Conservation (phyloP, 164 flowering plant species). For the Macadamia tetraphylla region DNA sequence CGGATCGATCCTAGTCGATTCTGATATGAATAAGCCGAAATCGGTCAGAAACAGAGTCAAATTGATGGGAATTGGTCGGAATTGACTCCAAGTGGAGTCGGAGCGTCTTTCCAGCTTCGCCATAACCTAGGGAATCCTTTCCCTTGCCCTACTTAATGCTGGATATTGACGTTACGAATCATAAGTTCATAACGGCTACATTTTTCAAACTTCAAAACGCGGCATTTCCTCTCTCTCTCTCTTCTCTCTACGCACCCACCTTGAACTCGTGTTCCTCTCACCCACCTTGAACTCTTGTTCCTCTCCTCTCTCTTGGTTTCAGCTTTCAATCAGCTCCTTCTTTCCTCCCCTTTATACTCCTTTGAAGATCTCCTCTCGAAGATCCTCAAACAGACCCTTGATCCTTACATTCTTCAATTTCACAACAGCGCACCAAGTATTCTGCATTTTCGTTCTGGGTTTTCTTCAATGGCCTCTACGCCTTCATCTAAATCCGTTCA, state of each 20-base stretch:
- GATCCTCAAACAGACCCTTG: neutral
- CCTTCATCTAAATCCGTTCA: slow-evolving; percentile 46
- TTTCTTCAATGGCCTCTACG: slow-evolving; percentile 55
- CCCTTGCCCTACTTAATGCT: neutral
- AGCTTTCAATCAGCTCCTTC: slow-evolving; percentile 11
- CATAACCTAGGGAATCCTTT: too few relatives aligned
- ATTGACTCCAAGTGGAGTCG: too few relatives aligned
- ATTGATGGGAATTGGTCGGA: too few relatives aligned
- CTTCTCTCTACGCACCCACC: too few relatives aligned
- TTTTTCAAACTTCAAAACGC: slow-evolving; percentile 24
- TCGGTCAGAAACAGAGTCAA: too few relatives aligned
- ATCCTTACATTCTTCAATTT: neutral
- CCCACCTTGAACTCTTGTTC: neutral
- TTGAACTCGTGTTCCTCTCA: slow-evolving; percentile 3
- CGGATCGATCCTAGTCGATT: too few relatives aligned
- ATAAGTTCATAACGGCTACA: slow-evolving; percentile 73
- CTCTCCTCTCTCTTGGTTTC: slow-evolving; percentile 9
- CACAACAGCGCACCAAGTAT: neutral
- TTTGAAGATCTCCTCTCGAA: neutral
- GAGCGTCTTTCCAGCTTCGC: too few relatives aligned
- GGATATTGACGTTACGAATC: slow-evolving; percentile 31
- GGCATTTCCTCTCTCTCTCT: neutral
- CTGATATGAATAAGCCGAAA: too few relatives aligned
- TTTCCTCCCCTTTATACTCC: neutral
- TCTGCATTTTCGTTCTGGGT: slow-evolving; percentile 9